These are phyloP conservation scores for Pleurotus djamor DNA, from an alignment of 768 basidiomycete species.

Conservation along the genomic window DNA sequence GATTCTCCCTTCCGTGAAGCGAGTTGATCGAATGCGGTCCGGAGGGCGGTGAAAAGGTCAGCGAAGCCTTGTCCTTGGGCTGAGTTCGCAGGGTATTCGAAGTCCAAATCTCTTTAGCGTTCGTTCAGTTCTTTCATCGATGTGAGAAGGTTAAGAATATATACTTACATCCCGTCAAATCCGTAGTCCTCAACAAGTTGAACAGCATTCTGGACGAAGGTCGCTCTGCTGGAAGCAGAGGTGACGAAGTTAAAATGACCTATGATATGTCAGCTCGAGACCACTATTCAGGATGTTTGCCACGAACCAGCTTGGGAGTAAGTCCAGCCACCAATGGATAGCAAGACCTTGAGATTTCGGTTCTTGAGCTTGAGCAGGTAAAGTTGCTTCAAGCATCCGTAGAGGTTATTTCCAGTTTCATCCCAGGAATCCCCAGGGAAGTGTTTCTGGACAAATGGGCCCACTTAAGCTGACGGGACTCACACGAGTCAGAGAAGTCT, in stretches of 20 bases:
- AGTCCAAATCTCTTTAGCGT: slow-evolving; percentile 63
- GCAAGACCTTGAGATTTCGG: slow-evolving; percentile 50
- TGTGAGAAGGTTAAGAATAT: not conserved
- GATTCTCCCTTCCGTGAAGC: slow-evolving; percentile 58
- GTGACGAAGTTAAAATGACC: slow-evolving; percentile 71
- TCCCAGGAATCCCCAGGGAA: slow-evolving; percentile 72
- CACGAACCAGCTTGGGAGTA: slow-evolving; percentile 56
- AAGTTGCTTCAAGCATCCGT: slow-evolving; percentile 80
- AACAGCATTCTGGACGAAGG: slow-evolving; percentile 61
- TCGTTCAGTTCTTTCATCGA: not conserved
- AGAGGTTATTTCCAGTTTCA: slow-evolving; percentile 75
- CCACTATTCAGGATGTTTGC: not conserved
- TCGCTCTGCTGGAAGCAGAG: slow-evolving; percentile 42
- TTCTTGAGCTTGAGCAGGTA: slow-evolving; percentile 58
- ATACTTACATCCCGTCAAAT: slow-evolving; percentile 70
- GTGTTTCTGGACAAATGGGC: slow-evolving; percentile 48
- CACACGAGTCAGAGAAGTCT: not conserved
- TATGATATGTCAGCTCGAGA: slow-evolving; percentile 10
- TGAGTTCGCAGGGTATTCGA: slow-evolving; percentile 66
- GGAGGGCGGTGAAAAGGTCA: slow-evolving; percentile 57
- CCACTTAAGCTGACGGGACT: not conserved
- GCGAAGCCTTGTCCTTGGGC: slow-evolving; percentile 68
- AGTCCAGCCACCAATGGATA: slow-evolving; percentile 63
- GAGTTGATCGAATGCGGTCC: slow-evolving; percentile 60
- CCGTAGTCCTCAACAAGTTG: slow-evolving; percentile 72